Base-by-base conservation (phyloP, 129 eudicot genomes). In the Artemisia annua region DNA sequence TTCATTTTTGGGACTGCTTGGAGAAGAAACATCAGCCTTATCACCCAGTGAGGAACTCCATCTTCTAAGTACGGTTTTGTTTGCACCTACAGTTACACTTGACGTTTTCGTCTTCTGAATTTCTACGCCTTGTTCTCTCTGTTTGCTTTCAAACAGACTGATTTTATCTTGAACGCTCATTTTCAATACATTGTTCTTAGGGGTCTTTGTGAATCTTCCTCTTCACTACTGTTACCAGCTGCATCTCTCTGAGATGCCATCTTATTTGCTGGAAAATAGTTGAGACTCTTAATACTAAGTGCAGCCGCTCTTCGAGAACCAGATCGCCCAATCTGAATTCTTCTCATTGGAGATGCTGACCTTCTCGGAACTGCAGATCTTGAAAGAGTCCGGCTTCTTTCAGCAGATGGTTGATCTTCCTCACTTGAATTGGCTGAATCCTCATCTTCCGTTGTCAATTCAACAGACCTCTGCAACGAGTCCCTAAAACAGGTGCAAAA, bases 301-400 rank as follows among this genome's bases (percentile, higher is more conserved):
- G 98, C 84, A 67, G 96, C 82, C 3, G 97, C 77, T 73, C 99
- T 83, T 49, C 99, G 92, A n/a, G 99, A 86, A 70, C 97, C 97
- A 17, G 94, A 86, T 54, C 96, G 77, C 8, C 97, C 99, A 35
- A 94, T 86, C 80, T 88, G 99, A 71, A 90, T 57, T 86, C 96
- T 88, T 51, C 96, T 78, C 99, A 94, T 94, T 24, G 99, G 99
- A 75, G 97, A 94, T 56, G 99, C 89, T 24, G 96, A 90, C 75
- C 99, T 86, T 84, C 96, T 88, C 30, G 97, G 94, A 14, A 89
- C 76, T 35, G 88, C 87, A 79, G 89, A 86, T 82, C 97, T 88
- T 72, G 78, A 44, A 53, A 83, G 69, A 8, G 85, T 73, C 69
- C 96, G 84, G 62, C 99, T 88, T 85, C 96, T 84, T 83, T 88